Percentiles rank a stretch among this genome's conserved stretches.
Conservation (phyloP, 2,329 filamentous ascomycete genomes). For the Penicillium sp. region DNA sequence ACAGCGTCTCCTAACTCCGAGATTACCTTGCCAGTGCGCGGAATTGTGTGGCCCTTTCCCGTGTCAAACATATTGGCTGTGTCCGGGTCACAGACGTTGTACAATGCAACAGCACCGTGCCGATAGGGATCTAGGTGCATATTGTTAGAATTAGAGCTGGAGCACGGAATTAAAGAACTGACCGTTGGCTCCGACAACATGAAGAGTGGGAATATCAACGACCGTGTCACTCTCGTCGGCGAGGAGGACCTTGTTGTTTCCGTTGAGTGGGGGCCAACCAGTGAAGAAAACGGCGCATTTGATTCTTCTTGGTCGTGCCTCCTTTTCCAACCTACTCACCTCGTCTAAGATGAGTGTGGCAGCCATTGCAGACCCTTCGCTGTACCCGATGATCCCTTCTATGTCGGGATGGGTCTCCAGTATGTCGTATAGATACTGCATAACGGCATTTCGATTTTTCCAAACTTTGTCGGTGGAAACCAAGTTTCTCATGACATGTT, state of each 20-base stretch:
- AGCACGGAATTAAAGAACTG: not conserved
- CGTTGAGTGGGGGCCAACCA: constrained; percentile 42
- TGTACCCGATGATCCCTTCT: constrained; percentile 58
- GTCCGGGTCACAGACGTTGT: constrained; percentile 59
- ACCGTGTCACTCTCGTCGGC: constrained; percentile 40
- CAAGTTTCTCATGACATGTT: constrained; percentile 11
- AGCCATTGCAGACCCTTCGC: constrained; percentile 57
- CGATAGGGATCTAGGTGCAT: constrained; percentile 54
- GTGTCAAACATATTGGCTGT: constrained; percentile 61
- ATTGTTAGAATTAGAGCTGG: not conserved
- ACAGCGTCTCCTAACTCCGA: constrained; percentile 10
- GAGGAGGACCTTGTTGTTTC: constrained; percentile 31
- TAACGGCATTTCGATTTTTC: constrained; percentile 20
- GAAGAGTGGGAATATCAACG: constrained; percentile 40
- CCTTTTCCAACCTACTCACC: constrained; percentile 34
- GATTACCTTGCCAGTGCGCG: constrained; percentile 30
- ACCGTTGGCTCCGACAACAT: constrained; percentile 33
- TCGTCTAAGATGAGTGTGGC: constrained; percentile 53
- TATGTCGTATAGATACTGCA: constrained; percentile 38
- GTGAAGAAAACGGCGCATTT: constrained; percentile 49
- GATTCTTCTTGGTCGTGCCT: constrained; percentile 34
- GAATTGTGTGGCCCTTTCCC: constrained; percentile 61
- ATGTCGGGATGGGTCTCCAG: constrained; percentile 40
- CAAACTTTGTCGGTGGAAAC: constrained; percentile 17
- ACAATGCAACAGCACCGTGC: constrained; percentile 58